A percentile compares a stretch with the other conserved stretches of the same genome.
Evolutionary conservation across 805 yeast species (phyloP).

Genomic region (Vanderwaltozyma polyspora): DNA sequence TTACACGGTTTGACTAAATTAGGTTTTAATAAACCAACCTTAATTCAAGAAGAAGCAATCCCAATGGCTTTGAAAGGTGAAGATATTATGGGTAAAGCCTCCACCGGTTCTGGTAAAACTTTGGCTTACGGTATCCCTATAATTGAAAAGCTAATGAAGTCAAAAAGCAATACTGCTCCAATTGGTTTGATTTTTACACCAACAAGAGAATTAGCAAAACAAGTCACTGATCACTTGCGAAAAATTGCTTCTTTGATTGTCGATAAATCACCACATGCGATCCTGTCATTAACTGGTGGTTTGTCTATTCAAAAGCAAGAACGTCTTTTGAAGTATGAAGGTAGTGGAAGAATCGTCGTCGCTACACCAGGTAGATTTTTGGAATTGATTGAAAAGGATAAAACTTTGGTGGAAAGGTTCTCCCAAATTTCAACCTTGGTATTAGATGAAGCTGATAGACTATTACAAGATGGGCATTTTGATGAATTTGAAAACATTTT

Average conservation of each 20-base stretch:
- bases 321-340: constrained; percentile 52
- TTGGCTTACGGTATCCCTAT: constrained; percentile 92
- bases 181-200: constrained; percentile 83
- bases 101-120: constrained; percentile 97
- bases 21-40: constrained; percentile 64
- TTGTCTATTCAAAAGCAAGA: constrained; percentile 88
- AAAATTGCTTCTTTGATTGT: constrained; percentile 27
- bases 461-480: constrained; percentile 91
- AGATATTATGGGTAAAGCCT: constrained; percentile 91
- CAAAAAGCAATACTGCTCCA: constrained; percentile 30
- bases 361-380: constrained; percentile 94
- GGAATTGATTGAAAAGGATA: constrained; percentile 63
- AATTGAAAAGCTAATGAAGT: constrained; percentile 44
- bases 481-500: constrained; percentile 80
- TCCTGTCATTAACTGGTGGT: constrained; percentile 87
- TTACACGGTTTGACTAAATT: constrained; percentile 50
- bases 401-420: constrained; percentile 31
- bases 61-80: constrained; percentile 62
- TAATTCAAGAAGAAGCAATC: constrained; percentile 65
- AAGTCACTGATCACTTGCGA: constrained; percentile 73
- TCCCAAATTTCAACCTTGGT: constrained; percentile 43
- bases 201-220: constrained; percentile 92
- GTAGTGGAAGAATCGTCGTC: constrained; percentile 66
- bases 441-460: constrained; percentile 91
- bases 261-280: constrained; percentile 45